A percentile compares a stretch with the other conserved stretches of the same genome.
These are phyloP conservation scores for Takakia lepidozioides DNA, from an alignment of 225 moss, liverwort and hornwort genomes.

Conservation along the genomic window DNA sequence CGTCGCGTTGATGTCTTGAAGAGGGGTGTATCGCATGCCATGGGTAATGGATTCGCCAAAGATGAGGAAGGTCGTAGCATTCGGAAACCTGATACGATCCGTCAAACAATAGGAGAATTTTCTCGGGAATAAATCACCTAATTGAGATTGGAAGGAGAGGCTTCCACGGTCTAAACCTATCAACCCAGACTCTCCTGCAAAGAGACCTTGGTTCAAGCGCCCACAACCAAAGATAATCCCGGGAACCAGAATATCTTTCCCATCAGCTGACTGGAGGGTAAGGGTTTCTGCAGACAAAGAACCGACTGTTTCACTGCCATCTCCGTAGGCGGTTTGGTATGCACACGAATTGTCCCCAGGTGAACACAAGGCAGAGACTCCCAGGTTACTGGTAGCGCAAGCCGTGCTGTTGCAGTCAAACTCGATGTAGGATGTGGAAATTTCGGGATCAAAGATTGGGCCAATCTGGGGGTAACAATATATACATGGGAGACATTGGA, in stretches of 20 bases:
- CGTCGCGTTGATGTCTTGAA: conserved; percentile 1
- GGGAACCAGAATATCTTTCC: not conserved
- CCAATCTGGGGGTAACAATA: conserved; percentile 7
- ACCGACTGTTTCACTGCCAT: conserved; percentile 7
- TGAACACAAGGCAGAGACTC: conserved; percentile 3
- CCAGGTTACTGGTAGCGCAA: conserved; percentile 4
- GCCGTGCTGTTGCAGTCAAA: conserved; percentile 1
- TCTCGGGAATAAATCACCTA: not conserved
- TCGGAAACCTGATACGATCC: not conserved
- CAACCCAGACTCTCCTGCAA: conserved; percentile 2
- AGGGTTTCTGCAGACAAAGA: conserved; percentile 6
- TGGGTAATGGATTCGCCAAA: conserved; percentile 1
- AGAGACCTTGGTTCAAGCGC: conserved; percentile 4
- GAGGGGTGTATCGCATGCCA: not conserved
- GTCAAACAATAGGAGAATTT: conserved; percentile 3
- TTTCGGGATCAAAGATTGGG: conserved; percentile 6
- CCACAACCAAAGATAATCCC: conserved; percentile 6
- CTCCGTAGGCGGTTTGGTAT: conserved; percentile 2
- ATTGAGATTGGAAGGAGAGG: conserved; percentile 1
- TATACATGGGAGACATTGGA: conserved; percentile 9
- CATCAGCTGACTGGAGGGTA: not conserved
- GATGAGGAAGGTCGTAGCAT: conserved; percentile 5
- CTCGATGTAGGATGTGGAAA: conserved; percentile 1
- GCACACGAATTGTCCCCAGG: conserved; percentile 4
- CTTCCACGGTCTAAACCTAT: conserved; percentile 5